Conservation (phyloP, 495 filamentous ascomycete species). For the Penicillium roqueforti region DNA sequence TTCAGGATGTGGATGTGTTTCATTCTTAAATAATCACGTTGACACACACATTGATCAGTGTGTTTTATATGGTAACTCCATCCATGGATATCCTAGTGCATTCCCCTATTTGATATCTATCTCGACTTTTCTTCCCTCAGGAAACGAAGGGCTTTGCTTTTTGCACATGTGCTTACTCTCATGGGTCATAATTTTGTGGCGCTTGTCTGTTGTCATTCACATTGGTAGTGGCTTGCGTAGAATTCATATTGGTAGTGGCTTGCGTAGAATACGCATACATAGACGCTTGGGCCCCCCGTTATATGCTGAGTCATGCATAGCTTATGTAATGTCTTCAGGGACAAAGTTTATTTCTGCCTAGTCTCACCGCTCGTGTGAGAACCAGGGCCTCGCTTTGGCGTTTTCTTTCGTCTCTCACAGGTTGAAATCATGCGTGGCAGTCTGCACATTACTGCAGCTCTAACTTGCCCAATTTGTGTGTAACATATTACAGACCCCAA, state of each 20-base stretch:
- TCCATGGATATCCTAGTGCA: not conserved
- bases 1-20: not conserved
- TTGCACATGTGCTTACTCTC: too few relatives aligned
- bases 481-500: not conserved
- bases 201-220: too few relatives aligned
- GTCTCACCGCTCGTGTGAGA: slow-evolving; percentile 19
- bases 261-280: too few relatives aligned
- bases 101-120: not conserved
- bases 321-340: slow-evolving; percentile 6
- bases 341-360: slow-evolving; percentile 17
- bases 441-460: slow-evolving; percentile 4
- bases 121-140: not conserved
- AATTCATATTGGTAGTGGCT: too few relatives aligned
- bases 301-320: not conserved
- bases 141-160: not conserved
- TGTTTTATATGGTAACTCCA: not conserved
- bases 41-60: not conserved
- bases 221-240: too few relatives aligned
- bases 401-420: slow-evolving; percentile 5
- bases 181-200: too few relatives aligned
- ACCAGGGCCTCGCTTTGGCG: not conserved
- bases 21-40: not conserved
- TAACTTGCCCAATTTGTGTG: slow-evolving; percentile 2
- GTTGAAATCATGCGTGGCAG: slow-evolving; percentile 13
- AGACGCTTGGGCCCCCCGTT: not conserved